A percentile compares a stretch with the other conserved stretches of the same genome.
These are phyloP conservation scores for Raffaelea deltoideospora DNA, from an alignment of 2,329 filamentous ascomycete genomes.

Conservation along the genomic window DNA sequence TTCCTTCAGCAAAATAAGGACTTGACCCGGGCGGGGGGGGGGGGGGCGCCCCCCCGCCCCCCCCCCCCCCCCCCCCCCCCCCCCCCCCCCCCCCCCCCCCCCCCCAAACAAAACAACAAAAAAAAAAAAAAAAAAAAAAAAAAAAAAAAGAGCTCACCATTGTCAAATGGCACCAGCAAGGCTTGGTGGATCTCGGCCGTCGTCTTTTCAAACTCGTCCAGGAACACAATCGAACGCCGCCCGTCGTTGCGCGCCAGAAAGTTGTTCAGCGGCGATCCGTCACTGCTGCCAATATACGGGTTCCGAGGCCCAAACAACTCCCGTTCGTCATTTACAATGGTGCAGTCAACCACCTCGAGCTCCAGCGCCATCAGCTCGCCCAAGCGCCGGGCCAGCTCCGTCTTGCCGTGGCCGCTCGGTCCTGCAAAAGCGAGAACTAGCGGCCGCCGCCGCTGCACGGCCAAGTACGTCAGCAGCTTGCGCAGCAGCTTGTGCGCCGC, in stretches of 20 bases:
- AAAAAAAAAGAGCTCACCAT: too few species aligned
- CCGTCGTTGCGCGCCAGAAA: constrained; percentile 1
- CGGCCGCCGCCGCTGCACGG: constrained; percentile 1
- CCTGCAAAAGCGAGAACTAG: constrained; percentile 6
- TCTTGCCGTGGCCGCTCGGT: constrained; percentile 7
- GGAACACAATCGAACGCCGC: constrained; percentile 2
- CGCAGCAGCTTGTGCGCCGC: constrained; percentile 3
- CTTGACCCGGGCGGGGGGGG: too few species aligned
- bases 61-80: too few species aligned
- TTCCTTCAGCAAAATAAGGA: too few species aligned
- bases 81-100: too few species aligned
- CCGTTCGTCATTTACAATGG: constrained; percentile 3
- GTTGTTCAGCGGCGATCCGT: constrained; percentile 5
- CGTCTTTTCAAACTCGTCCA: constrained; percentile 8
- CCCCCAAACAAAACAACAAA: too few species aligned
- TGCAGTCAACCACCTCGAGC: constrained; percentile 6
- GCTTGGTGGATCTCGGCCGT: constrained; percentile 2
- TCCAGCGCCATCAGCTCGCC: constrained; percentile 2
- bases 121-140: too few species aligned
- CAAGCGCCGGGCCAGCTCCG: constrained; percentile 5
- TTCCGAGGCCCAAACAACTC: constrained; percentile 6
- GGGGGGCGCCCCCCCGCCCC: too few species aligned
- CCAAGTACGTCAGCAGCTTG: constrained; percentile 5
- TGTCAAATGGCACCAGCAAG: constrained; percentile 5
- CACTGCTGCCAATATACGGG: constrained; percentile 3